Base-by-base conservation (phyloP, 148 eudicot species). In the Cornus suecica region DNA sequence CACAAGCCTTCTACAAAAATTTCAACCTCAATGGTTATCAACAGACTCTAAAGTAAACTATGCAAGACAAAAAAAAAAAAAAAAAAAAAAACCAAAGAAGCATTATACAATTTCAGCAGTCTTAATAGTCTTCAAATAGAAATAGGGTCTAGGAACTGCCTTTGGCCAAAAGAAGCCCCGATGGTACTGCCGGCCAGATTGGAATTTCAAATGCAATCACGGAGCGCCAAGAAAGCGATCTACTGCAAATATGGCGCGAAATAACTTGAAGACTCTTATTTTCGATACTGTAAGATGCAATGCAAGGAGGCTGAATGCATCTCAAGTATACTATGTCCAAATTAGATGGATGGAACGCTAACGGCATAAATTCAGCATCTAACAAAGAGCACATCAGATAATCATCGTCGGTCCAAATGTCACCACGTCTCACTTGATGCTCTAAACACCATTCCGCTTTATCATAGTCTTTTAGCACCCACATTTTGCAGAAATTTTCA, bases 171-270 rank as follows among this genome's bases (percentile, higher is more conserved):
- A 4, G 8, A 37, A 37, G 42, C 42, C 42, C 42, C 6, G 42
- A 37, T 37, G 8, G 42, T 37, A 37, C 8, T 61, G 74, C 28
- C 8, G 79, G 79, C 79, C 79, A 77, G 30, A 70, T 63, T 3
- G 79, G 79, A 26, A 77, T 41, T 68, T 62, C 63, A 70, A 70
- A 68, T 31, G 79, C 74, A 18, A 77, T 26, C 79, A 77, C 69
- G 62, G 70, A 48, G 18, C 69, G 74, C 79, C 74, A 77, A 62
- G 68, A 77, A n/a, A 77, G 74, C 67, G 70, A 45, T 37, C 70
- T 60, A n/a, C 62, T 72, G 41, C 74, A 74, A 42, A 69, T 10
- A 32, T 42, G 69, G 28, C 22, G 56, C 62, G 62, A 77, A 23
- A 61, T 14, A 29, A 77, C 69, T 26, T 77, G 69, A 56, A 77